Percentiles rank a stretch among this genome's conserved stretches.
phyloP scores from a whole-genome alignment of 164 flowering plant genomes.

The Liquidambar formosana region DNA sequence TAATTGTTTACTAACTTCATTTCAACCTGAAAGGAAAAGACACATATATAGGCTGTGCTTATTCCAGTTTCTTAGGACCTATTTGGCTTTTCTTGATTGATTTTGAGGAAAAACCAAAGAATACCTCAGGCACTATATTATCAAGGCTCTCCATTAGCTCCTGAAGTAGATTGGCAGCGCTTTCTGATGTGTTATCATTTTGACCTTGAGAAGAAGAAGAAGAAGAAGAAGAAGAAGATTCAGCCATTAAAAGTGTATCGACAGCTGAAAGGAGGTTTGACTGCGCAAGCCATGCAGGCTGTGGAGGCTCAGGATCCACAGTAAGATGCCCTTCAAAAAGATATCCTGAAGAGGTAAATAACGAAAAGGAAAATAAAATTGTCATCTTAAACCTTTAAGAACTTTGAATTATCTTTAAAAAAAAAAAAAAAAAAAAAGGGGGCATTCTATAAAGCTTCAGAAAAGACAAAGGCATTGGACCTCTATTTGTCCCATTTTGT shows the following conservation, averaged over 20 bases:
- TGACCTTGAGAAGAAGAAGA: conserved; percentile 38
- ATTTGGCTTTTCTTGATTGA: too few relatives aligned
- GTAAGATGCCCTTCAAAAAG: conserved; percentile 97
- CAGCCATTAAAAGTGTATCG: conserved; percentile 40
- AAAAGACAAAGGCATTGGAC: conserved; percentile 14
- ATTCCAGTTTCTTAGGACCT: too few relatives aligned
- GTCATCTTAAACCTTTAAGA: not conserved
- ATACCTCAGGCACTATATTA: conserved; percentile 42
- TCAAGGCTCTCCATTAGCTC: conserved; percentile 41
- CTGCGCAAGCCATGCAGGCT: conserved; percentile 75
- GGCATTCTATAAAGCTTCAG: not conserved
- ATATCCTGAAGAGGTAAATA: conserved; percentile 44
- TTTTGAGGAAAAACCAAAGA: not conserved
- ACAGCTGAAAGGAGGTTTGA: conserved; percentile 48
- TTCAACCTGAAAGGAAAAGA: too few relatives aligned
- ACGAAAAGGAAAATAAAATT: not conserved
- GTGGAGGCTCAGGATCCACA: conserved; percentile 90
- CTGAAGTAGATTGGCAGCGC: conserved; percentile 29
- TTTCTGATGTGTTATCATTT: conserved; percentile 24
- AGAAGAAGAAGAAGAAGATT: too few relatives aligned
- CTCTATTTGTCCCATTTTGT: conserved; percentile 30
- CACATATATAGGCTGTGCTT: too few relatives aligned
- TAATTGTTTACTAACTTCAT: too few relatives aligned
- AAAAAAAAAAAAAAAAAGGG: not conserved
- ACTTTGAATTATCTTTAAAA: not conserved